phyloP scores from a whole-genome alignment of 768 basidiomycete genomes.

The Tylopilus intermedius region DNA sequence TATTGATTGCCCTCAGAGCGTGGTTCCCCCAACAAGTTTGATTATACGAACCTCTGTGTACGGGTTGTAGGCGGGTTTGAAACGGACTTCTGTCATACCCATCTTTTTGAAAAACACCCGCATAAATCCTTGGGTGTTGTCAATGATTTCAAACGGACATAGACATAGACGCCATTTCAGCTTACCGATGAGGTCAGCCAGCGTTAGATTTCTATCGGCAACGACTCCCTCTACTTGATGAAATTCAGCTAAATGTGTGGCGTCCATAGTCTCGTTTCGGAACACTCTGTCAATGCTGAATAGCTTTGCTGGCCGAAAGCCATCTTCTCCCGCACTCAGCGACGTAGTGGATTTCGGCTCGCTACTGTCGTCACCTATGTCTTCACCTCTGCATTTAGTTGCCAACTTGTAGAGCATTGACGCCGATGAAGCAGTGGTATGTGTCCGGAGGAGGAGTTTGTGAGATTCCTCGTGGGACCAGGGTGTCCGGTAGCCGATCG shows the following conservation, averaged over 20 bases:
- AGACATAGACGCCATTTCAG: background rate
- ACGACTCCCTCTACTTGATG: conserved; percentile 99
- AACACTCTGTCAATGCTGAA: conserved; percentile 99
- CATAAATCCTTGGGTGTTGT: conserved; percentile 76
- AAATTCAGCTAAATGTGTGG: conserved; percentile 97
- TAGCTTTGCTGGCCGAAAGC: conserved; percentile 86
- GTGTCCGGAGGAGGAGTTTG: conserved; percentile 90
- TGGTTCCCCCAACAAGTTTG: background rate
- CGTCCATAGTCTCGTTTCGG: conserved; percentile 97
- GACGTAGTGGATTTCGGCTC: conserved; percentile 5
- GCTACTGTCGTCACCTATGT: conserved; percentile 34
- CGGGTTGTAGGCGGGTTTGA: conserved; percentile 99
- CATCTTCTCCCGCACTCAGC: conserved; percentile 42
- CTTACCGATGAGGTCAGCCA: conserved; percentile 92
- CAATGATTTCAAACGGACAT: background rate
- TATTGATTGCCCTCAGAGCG: conserved; percentile 25
- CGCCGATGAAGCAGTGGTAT: conserved; percentile 93
- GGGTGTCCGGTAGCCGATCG: conserved; percentile 94
- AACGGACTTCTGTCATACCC: conserved; percentile 89
- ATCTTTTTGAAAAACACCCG: conserved; percentile 97
- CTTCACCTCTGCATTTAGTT: conserved; percentile 68
- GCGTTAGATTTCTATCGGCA: conserved; percentile 85
- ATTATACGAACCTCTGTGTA: conserved; percentile 75
- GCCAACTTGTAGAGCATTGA: conserved; percentile 94
- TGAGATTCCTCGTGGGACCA: conserved; percentile 91